Conservation (phyloP, 2,329 filamentous ascomycete species). For the Elsinoe australis region DNA sequence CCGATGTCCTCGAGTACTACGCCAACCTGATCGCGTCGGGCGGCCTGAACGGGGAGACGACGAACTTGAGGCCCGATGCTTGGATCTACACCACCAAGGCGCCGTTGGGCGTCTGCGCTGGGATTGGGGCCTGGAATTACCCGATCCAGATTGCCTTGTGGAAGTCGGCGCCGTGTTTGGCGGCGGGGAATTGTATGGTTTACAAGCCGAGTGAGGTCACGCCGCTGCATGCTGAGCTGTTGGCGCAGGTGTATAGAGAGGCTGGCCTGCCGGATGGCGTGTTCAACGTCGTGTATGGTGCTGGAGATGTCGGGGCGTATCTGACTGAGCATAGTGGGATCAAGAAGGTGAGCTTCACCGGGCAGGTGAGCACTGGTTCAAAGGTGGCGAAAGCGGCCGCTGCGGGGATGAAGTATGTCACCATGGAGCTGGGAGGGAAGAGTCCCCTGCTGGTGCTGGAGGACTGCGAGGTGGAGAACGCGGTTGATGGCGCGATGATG, state of each 20-base stretch:
- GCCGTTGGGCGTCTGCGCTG: slow-evolving; percentile 73
- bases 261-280: slow-evolving; percentile 74
- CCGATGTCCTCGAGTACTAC: slow-evolving; percentile 81
- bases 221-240: slow-evolving; percentile 67
- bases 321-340: slow-evolving; percentile 64
- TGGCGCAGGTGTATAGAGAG: slow-evolving; percentile 69
- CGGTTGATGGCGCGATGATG: slow-evolving; percentile 87
- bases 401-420: slow-evolving; percentile 78
- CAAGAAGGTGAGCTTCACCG: slow-evolving; percentile 84
- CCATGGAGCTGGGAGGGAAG: slow-evolving; percentile 87
- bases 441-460: slow-evolving; percentile 72
- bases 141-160: slow-evolving; percentile 84
- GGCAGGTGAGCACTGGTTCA: slow-evolving; percentile 73
- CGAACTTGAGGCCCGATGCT: slow-evolving; percentile 64
- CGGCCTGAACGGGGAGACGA: slow-evolving; percentile 72
- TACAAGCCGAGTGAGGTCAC: slow-evolving; percentile 88
- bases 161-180: slow-evolving; percentile 80
- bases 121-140: slow-evolving; percentile 89
- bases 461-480: slow-evolving; percentile 67
- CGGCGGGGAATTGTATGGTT: slow-evolving; percentile 81
- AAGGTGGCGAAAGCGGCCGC: slow-evolving; percentile 73
- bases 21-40: slow-evolving; percentile 70
- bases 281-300: slow-evolving; percentile 80
- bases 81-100: slow-evolving; percentile 80
- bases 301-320: slow-evolving; percentile 67